Evolutionary conservation across 2,329 filamentous ascomycete genomes (phyloP).

Genomic region (Macrophomina tecta): DNA sequence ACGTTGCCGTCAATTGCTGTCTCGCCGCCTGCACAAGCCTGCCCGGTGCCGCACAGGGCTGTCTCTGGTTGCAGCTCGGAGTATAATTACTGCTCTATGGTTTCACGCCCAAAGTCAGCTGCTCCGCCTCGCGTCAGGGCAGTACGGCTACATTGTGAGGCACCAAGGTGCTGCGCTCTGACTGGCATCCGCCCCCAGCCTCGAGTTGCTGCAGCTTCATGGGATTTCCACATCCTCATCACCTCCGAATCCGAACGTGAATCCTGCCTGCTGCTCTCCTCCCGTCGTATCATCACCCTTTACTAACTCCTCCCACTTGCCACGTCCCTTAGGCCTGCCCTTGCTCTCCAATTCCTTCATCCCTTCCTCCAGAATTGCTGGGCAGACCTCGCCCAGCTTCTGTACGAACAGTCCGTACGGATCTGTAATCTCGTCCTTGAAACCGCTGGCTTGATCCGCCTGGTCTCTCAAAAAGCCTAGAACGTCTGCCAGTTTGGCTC

Average conservation of each 20-base stretch:
- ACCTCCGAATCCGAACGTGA: conserved; percentile 68
- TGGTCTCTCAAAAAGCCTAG: conserved; percentile 82
- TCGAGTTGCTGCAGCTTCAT: conserved; percentile 33
- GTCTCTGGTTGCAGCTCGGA: conserved; percentile 8
- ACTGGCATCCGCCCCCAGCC: conserved; percentile 10
- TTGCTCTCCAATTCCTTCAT: conserved; percentile 69
- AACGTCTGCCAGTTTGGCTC: conserved; percentile 73
- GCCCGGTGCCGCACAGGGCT: background rate
- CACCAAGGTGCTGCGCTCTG: conserved; percentile 11
- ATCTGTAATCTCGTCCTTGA: conserved; percentile 75
- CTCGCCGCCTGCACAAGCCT: background rate
- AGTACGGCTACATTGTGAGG: background rate
- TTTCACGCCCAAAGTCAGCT: conserved; percentile 19
- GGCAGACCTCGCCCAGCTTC: conserved; percentile 67
- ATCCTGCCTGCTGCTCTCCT: conserved; percentile 52
- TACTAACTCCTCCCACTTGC: conserved; percentile 85
- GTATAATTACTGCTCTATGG: conserved; percentile 16
- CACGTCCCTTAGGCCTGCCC: conserved; percentile 59
- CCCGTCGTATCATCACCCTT: conserved; percentile 57
- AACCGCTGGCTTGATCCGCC: conserved; percentile 85
- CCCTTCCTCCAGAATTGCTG: conserved; percentile 68
- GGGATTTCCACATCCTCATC: conserved; percentile 56
- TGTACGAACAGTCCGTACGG: conserved; percentile 74
- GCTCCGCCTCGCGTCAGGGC: conserved; percentile 10
- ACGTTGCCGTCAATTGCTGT: conserved; percentile 1